These are phyloP conservation scores for Scolecobasidium constrictum DNA, from an alignment of 2,329 filamentous ascomycete species.

Conservation along the genomic window DNA sequence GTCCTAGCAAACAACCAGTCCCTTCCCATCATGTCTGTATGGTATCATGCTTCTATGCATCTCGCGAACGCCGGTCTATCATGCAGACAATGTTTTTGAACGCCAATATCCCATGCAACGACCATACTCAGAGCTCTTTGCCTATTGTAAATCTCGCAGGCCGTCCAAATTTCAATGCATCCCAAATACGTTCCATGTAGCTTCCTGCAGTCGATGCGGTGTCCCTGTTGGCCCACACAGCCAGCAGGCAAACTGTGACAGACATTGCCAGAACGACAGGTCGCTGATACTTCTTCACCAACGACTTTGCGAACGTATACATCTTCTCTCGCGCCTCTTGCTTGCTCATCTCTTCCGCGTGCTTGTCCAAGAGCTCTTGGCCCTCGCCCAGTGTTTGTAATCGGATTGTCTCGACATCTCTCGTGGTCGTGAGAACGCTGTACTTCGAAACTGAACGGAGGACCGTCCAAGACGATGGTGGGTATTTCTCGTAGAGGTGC, in stretches of 20 bases:
- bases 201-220: neutral
- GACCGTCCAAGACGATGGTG: slow-evolving; percentile 64
- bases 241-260: slow-evolving; percentile 29
- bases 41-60: too few species aligned
- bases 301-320: slow-evolving; percentile 23
- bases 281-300: slow-evolving; percentile 54
- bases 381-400: slow-evolving; percentile 39
- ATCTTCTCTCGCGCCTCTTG: slow-evolving; percentile 47
- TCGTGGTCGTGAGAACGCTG: slow-evolving; percentile 75
- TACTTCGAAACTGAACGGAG: slow-evolving; percentile 58
- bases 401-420: slow-evolving; percentile 29
- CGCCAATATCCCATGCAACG: too few species aligned
- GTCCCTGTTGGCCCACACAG: slow-evolving; percentile 19
- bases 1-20: too few species aligned
- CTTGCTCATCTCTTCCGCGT: slow-evolving; percentile 60
- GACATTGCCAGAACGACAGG: slow-evolving; percentile 47
- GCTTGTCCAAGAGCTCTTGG: slow-evolving; percentile 47
- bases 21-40: too few species aligned
- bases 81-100: too few species aligned
- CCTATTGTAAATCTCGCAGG: too few species aligned
- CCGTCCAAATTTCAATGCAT: too few species aligned
- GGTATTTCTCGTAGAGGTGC: slow-evolving; percentile 51
- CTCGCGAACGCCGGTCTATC: too few species aligned
- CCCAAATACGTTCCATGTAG: neutral
- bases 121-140: too few species aligned